These are phyloP conservation scores for Diacronema lutheri DNA, from an alignment of 78 protist species.

Conservation along the genomic window DNA sequence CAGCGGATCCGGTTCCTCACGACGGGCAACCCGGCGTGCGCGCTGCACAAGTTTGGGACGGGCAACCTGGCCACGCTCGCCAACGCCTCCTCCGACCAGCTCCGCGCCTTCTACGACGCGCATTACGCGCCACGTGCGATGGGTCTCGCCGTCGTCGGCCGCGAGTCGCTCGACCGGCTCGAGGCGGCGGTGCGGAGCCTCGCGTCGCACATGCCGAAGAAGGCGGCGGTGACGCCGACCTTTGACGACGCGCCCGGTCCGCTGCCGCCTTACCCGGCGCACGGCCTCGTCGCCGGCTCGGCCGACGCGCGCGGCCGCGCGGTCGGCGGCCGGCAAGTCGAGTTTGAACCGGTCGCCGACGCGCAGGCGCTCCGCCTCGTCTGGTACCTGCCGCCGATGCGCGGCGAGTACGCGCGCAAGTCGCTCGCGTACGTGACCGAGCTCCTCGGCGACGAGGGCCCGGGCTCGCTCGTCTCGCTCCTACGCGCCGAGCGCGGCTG, in stretches of 20 bases:
- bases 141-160: background rate
- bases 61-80: background rate
- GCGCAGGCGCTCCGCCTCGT: background rate
- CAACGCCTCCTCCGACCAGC: background rate
- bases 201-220: background rate
- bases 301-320: too few relatives aligned
- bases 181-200: background rate
- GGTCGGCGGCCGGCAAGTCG: too few relatives aligned
- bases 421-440: background rate
- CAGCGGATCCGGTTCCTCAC: too few relatives aligned
- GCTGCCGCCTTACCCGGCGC: background rate
- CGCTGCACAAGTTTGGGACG: slow-evolving; percentile 1
- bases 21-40: background rate
- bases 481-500: too few relatives aligned
- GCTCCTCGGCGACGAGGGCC: slow-evolving; percentile 22
- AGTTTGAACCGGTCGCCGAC: background rate
- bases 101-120: background rate
- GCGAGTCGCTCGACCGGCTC: slow-evolving; percentile 3
- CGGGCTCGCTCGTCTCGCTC: background rate
- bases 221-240: background rate
- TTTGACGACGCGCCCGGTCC: background rate
- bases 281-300: background rate
- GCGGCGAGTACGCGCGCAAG: background rate
- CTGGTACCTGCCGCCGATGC: background rate
- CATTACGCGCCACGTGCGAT: background rate